Percentiles rank a stretch among this genome's conserved stretches.
Conservation (phyloP, 2,329 filamentous ascomycete genomes). For the Tolypocladium endophyticum region DNA sequence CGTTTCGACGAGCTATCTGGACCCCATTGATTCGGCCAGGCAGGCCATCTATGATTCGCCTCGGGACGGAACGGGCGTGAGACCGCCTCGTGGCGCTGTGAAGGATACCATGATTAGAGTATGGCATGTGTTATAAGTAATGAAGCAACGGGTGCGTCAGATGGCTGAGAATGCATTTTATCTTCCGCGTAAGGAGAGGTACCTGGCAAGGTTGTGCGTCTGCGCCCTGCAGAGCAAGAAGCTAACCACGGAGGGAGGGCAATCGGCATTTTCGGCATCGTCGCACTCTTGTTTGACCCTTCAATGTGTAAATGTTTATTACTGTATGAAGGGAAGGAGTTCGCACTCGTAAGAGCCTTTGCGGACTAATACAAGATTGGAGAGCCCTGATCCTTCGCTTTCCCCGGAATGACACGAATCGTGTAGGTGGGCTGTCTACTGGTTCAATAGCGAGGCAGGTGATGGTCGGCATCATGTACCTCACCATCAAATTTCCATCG, state of each 20-base stretch:
- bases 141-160: slow-evolving; percentile 3
- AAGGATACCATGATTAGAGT: slow-evolving; percentile 6
- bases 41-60: neutral
- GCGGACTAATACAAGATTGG: neutral
- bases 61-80: neutral
- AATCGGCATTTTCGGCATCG: neutral
- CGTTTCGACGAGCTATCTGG: slow-evolving; percentile 5
- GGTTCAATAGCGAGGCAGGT: neutral
- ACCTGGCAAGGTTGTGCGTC: neutral
- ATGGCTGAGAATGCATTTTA: neutral
- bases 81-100: slow-evolving; percentile 1
- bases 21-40: neutral
- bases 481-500: slow-evolving; percentile 76
- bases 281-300: neutral
- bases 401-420: neutral
- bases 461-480: slow-evolving; percentile 43
- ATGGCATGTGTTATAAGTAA: slow-evolving; percentile 14
- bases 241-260: neutral
- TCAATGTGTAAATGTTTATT: neutral
- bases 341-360: neutral
- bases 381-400: neutral
- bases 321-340: neutral
- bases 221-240: neutral
- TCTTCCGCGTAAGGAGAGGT: neutral
- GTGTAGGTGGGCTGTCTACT: too few species aligned